Percentiles rank a stretch among this genome's conserved stretches.
Conservation (phyloP, 208 protist genomes). For the Trypanosoma mega region DNA sequence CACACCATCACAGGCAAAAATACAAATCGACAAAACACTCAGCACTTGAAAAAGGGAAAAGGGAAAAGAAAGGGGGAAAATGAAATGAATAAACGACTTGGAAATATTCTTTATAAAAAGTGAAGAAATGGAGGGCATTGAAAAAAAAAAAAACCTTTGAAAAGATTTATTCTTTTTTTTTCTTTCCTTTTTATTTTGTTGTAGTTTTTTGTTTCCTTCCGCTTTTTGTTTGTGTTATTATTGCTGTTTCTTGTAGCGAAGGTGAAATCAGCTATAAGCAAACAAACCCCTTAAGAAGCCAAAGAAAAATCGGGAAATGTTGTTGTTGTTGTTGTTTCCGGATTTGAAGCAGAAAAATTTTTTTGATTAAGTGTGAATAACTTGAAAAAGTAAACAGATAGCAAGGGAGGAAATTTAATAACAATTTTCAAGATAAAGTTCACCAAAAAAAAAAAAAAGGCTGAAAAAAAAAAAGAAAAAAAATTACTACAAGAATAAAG, state of each 20-base stretch:
- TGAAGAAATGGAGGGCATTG: background rate
- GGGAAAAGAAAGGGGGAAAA: slow-evolving; percentile 7
- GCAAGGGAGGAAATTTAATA: no score
- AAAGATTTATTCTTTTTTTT: background rate
- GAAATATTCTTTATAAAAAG: background rate
- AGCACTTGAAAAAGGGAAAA: background rate
- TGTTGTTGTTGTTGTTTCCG: no score
- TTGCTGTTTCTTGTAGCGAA: slow-evolving; percentile 1
- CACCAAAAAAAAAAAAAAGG: no score
- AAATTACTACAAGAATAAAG: no score
- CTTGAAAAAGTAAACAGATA: no score
- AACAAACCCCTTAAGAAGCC: background rate
- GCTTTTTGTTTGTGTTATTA: background rate
- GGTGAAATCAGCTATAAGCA: background rate
- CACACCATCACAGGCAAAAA: no score
- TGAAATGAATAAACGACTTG: slow-evolving; percentile 1
- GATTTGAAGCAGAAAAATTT: no score
- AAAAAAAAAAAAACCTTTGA: slow-evolving; percentile 13
- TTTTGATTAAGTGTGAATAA: no score
- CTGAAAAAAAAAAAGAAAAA: no score
- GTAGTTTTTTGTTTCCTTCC: background rate
- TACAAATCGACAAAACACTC: slow-evolving; percentile 25
- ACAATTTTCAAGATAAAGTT: no score
- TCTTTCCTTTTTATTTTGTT: slow-evolving; percentile 2
- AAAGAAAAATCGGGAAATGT: no score